Evolutionary conservation across 352 stramenopile genomes (phyloP).

Genomic region (Phytophthora rubi): DNA sequence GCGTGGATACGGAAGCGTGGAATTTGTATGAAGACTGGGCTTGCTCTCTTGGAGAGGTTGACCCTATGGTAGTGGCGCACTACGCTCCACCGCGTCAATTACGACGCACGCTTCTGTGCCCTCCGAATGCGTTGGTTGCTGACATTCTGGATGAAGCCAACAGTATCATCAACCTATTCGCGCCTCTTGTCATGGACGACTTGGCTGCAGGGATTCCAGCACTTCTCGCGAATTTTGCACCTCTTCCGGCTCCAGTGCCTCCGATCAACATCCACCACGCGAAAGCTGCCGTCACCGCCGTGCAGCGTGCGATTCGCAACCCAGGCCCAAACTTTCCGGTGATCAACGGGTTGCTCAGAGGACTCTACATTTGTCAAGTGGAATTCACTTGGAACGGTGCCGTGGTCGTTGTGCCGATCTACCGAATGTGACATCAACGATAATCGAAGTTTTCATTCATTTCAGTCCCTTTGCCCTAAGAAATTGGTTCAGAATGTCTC

Average conservation of each 20-base stretch:
- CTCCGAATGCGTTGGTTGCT: background rate
- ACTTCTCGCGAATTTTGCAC: background rate
- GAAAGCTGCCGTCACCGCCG: background rate
- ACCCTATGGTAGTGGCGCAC: too few relatives aligned
- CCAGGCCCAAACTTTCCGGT: background rate
- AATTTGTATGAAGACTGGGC: background rate
- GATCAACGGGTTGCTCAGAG: background rate
- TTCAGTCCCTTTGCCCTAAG: too few relatives aligned
- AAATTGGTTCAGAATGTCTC: too few relatives aligned
- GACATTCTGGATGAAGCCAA: conserved; percentile 5
- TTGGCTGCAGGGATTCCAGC: conserved; percentile 4
- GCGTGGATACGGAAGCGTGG: background rate
- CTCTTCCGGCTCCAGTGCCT: background rate
- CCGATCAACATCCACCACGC: background rate
- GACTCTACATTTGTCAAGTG: background rate
- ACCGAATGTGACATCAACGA: background rate
- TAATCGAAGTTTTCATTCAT: too few relatives aligned
- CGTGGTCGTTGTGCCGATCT: background rate
- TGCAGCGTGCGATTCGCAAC: background rate
- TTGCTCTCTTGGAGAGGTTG: background rate
- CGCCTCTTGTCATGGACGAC: background rate
- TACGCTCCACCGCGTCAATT: background rate
- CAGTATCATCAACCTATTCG: conserved; percentile 5
- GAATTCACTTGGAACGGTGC: background rate
- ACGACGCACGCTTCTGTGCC: background rate